Conservation (phyloP, 257 asterid genomes). For the Jaltomata sinuosa region DNA sequence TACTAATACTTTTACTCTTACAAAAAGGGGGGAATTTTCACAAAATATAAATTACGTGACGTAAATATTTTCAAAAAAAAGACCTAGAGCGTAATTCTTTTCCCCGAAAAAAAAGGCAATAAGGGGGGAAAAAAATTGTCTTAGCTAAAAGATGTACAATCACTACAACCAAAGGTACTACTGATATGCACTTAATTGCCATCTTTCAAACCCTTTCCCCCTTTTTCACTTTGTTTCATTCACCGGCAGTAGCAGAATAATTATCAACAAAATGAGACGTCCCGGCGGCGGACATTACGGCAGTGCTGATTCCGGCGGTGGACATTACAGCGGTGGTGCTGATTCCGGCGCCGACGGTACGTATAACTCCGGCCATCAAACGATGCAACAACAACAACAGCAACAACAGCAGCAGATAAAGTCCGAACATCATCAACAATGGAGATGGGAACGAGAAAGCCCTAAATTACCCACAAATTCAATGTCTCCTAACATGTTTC, state of each 20-base stretch:
- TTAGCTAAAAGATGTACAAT: background rate
- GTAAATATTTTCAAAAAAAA: too few species aligned
- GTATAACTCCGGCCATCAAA: background rate
- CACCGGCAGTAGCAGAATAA: background rate
- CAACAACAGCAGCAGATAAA: slow-evolving; percentile 29
- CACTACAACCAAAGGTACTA: background rate
- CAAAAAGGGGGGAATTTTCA: too few species aligned
- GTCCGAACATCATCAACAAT: slow-evolving; percentile 43
- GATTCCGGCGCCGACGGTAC: background rate
- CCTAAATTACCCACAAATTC: slow-evolving; percentile 42
- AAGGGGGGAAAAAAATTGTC: background rate
- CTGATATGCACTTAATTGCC: background rate
- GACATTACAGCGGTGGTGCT: background rate
- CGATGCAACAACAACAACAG: slow-evolving; percentile 8
- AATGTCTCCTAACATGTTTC: slow-evolving; percentile 54
- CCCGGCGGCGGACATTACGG: slow-evolving; percentile 2
- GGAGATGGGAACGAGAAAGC: slow-evolving; percentile 75
- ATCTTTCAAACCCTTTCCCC: background rate
- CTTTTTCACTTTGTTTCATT: background rate
- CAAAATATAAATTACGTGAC: too few species aligned
- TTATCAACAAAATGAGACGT: background rate
- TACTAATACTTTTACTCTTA: too few species aligned
- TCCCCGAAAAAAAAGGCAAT: background rate
- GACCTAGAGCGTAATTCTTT: too few species aligned
- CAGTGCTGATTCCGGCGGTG: background rate